Conservation (phyloP, 2,329 filamentous ascomycete species). For the Trichoderma atroviride region DNA sequence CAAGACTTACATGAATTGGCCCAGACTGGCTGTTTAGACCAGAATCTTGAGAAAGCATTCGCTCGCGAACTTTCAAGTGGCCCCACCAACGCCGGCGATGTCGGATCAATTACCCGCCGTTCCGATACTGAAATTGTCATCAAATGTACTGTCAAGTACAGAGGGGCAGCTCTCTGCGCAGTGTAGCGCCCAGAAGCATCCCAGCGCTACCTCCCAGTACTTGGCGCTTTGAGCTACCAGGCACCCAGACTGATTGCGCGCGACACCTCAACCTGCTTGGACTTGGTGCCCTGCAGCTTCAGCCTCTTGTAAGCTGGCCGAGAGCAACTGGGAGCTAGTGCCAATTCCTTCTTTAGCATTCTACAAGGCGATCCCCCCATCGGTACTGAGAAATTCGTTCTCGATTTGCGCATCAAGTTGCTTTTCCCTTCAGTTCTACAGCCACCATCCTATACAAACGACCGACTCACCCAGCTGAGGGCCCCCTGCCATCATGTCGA, state of each 20-base stretch:
- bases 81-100: not conserved
- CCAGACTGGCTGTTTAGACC: not conserved
- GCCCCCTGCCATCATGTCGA: slow-evolving; percentile 66
- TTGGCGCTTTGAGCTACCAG: slow-evolving; percentile 13
- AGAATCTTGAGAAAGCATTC: slow-evolving; percentile 2
- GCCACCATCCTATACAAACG: not conserved
- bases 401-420: not conserved
- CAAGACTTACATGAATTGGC: slow-evolving; percentile 1
- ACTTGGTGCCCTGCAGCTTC: slow-evolving; percentile 28
- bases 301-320: slow-evolving; percentile 24
- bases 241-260: slow-evolving; percentile 29
- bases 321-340: slow-evolving; percentile 18
- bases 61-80: slow-evolving; percentile 19
- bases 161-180: not conserved
- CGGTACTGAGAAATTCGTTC: not conserved
- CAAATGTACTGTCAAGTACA: slow-evolving; percentile 1
- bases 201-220: slow-evolving; percentile 4
- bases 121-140: slow-evolving; percentile 13
- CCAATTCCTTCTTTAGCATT: slow-evolving; percentile 16
- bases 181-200: fast-evolving
- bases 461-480: slow-evolving; percentile 10
- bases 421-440: not conserved
- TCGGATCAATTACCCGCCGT: slow-evolving; percentile 28
- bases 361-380: slow-evolving; percentile 8
- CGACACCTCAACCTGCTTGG: slow-evolving; percentile 27